phyloP scores from a whole-genome alignment of 2,329 filamentous ascomycete genomes.

The Madurella fahalii region DNA sequence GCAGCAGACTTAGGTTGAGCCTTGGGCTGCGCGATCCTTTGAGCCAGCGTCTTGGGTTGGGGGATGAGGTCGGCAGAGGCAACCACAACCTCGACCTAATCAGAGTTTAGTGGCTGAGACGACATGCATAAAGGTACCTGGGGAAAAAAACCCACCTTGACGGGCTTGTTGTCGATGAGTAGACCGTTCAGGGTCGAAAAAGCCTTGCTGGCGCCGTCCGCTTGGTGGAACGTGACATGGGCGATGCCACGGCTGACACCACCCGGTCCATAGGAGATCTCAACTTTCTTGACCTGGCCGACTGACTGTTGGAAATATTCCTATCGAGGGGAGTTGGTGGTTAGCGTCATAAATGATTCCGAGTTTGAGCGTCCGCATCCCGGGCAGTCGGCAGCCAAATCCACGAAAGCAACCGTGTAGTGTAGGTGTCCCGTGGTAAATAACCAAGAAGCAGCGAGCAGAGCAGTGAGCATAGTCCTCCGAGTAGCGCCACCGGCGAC shows the following conservation, averaged over 20 bases:
- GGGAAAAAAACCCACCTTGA: conserved; percentile 67
- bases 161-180: conserved; percentile 81
- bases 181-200: conserved; percentile 81
- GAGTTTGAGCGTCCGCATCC: conserved; percentile 28
- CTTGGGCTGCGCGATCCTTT: conserved; percentile 75
- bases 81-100: conserved; percentile 83
- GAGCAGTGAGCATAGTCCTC: conserved; percentile 34
- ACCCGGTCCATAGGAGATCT: conserved; percentile 88
- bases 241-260: conserved; percentile 89
- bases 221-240: conserved; percentile 78
- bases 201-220: conserved; percentile 79
- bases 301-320: conserved; percentile 91
- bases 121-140: neutral
- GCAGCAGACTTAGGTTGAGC: conserved; percentile 79
- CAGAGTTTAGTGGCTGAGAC: conserved; percentile 8
- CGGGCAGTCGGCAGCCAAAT: conserved; percentile 18
- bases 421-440: conserved; percentile 9
- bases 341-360: conserved; percentile 56
- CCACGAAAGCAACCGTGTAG: conserved; percentile 15
- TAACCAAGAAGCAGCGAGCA: conserved; percentile 32
- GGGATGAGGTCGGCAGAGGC: conserved; percentile 67
- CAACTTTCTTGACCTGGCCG: conserved; percentile 84
- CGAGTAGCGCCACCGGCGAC: conserved; percentile 22
- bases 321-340: conserved; percentile 66
- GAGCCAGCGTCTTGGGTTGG: conserved; percentile 66